A percentile compares a stretch with the other conserved stretches of the same genome.
These are phyloP conservation scores for Phytophthora capsici DNA, from an alignment of 352 stramenopile genomes.

Conservation along the genomic window DNA sequence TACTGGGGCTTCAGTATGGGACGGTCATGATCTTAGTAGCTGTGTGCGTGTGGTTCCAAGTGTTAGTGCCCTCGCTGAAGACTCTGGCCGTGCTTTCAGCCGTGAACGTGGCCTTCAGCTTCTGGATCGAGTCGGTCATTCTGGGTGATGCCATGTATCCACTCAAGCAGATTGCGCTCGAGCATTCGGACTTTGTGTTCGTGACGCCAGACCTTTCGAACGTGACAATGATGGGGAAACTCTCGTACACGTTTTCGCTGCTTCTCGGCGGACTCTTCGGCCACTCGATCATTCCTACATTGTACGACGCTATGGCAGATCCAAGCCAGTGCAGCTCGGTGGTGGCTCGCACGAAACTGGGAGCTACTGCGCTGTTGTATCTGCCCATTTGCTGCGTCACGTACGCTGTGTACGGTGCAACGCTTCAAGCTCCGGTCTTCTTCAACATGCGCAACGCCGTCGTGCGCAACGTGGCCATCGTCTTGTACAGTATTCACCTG, in stretches of 20 bases:
- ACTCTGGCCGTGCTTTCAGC: slow-evolving; percentile 64
- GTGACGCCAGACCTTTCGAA: slow-evolving; percentile 65
- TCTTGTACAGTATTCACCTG: slow-evolving; percentile 80
- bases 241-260: slow-evolving; percentile 79
- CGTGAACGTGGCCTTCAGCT: slow-evolving; percentile 78
- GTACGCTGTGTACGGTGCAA: slow-evolving; percentile 80
- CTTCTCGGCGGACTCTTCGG: slow-evolving; percentile 70
- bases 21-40: slow-evolving; percentile 62
- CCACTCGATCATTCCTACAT: slow-evolving; percentile 75
- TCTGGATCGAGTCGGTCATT: slow-evolving; percentile 86
- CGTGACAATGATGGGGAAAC: slow-evolving; percentile 58
- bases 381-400: slow-evolving; percentile 79
- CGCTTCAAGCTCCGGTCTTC: slow-evolving; percentile 76
- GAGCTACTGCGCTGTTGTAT: slow-evolving; percentile 62
- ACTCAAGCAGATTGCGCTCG: slow-evolving; percentile 74
- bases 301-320: slow-evolving; percentile 79
- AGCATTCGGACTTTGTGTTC: slow-evolving; percentile 69
- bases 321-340: slow-evolving; percentile 58
- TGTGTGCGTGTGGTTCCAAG: slow-evolving; percentile 67
- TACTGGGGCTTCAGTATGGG: slow-evolving; percentile 62
- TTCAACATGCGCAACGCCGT: slow-evolving; percentile 86
- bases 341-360: slow-evolving; percentile 57
- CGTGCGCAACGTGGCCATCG: slow-evolving; percentile 74
- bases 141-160: slow-evolving; percentile 86
- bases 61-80: slow-evolving; percentile 69